Percentiles rank a stretch among this genome's conserved stretches.
These are phyloP conservation scores for Tulasnella sp. DNA, from an alignment of 768 basidiomycete genomes.

Conservation along the genomic window DNA sequence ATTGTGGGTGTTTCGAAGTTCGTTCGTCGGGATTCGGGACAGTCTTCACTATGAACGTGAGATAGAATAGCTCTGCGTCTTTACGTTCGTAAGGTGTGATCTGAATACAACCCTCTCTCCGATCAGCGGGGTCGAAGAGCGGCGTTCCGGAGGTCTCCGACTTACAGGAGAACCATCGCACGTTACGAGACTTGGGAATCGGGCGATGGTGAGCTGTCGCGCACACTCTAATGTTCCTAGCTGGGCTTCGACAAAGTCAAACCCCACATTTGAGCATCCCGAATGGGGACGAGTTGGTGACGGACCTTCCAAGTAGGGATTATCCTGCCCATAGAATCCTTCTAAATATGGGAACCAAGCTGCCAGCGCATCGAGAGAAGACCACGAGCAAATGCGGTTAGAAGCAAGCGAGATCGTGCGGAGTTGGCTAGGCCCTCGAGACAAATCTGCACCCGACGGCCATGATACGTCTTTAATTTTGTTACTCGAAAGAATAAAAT, in stretches of 20 bases:
- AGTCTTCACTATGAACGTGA: constrained; percentile 52
- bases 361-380: constrained; percentile 53
- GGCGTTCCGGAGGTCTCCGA: constrained; percentile 15
- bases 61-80: constrained; percentile 80
- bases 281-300: constrained; percentile 19
- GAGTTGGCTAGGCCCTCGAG: constrained; percentile 31
- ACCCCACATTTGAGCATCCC: neutral
- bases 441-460: constrained; percentile 22
- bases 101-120: constrained; percentile 34
- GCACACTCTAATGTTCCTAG: neutral
- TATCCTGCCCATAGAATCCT: constrained; percentile 52
- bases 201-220: constrained; percentile 50
- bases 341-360: constrained; percentile 62
- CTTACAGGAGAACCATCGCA: constrained; percentile 62
- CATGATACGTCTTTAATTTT: neutral
- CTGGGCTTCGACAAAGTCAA: neutral
- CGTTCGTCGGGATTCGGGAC: constrained; percentile 40
- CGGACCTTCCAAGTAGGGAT: constrained; percentile 53
- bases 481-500: constrained; percentile 38
- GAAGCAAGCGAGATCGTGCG: constrained; percentile 54
- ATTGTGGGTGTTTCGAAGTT: constrained; percentile 51
- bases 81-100: constrained; percentile 59
- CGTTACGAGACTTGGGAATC: constrained; percentile 49
- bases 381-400: constrained; percentile 55
- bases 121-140: constrained; percentile 15